Base-by-base conservation (phyloP, 768 basidiomycete genomes). In the Kondoa malvinella region DNA sequence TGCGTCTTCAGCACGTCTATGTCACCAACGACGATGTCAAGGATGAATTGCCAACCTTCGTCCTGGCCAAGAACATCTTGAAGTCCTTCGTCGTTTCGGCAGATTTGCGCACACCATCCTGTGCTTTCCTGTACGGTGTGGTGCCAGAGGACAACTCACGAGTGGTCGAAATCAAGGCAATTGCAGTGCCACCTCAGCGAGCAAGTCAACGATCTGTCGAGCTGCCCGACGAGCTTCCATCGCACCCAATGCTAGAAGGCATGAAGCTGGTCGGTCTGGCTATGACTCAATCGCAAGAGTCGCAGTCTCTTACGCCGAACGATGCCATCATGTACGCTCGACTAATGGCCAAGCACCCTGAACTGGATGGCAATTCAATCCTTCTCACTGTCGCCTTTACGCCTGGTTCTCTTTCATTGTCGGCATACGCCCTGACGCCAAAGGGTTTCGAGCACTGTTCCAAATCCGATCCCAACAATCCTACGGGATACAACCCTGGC, bases 11-110 rank as follows among this genome's bases (percentile, higher is more conserved):
- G 76, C 92, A 99, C 76, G 95, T 97, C 78, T 97, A 95, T 77
- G 95, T 99, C 33, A 94, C 92, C 56, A 99, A 96, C 75, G 95
- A 99, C 74, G 94, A 99, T 75, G 92, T 99, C 75, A 94, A 94
- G 78, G 95, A 99, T 75, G 95, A 97, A 74, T 91, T 92, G 2
- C 85, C 87, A 27, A 99, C 95, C 50, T 97, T 89, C 74, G 91
- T 99, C 66, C 81, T 99, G 65, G 92, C 95, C 31, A 99, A 99
- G 83, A 99, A 99, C 77, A 82, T 97, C 65, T 81, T 99, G 33
- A 87, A 89, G 60, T 87, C 91, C 1, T 97, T 99, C 80, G 87
- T 97, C 73, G 84, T 87, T 26, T 87, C 90, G 25, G 84, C 92
- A 29, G 95, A 99, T 78, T 82, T 97, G 34, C 88, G 95, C 40